Conservation (phyloP, 2,329 filamentous ascomycete genomes). For the Colletotrichum orbiculare region DNA sequence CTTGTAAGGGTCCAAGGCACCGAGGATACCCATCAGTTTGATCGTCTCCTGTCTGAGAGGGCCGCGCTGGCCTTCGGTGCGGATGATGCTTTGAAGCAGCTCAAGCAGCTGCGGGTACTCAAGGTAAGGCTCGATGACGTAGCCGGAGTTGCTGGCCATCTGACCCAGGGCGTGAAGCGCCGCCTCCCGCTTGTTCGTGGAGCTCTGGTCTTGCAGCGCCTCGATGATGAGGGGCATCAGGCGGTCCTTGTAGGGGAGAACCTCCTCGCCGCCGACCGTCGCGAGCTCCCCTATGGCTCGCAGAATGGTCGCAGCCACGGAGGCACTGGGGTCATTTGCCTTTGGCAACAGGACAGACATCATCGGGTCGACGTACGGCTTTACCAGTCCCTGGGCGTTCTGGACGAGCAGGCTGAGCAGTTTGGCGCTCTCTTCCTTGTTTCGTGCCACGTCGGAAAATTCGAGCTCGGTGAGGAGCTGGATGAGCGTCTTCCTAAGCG, state of each 20-base stretch:
- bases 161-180: slow-evolving; percentile 92
- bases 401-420: slow-evolving; percentile 92
- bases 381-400: slow-evolving; percentile 92
- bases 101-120: slow-evolving; percentile 95
- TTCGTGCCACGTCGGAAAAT: slow-evolving; percentile 92
- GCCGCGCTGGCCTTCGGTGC: slow-evolving; percentile 86
- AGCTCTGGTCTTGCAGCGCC: slow-evolving; percentile 93
- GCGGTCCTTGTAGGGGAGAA: slow-evolving; percentile 89
- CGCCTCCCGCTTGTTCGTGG: slow-evolving; percentile 88
- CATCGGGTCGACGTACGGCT: slow-evolving; percentile 97
- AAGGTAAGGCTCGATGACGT: slow-evolving; percentile 95
- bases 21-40: slow-evolving; percentile 94
- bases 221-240: slow-evolving; percentile 97
- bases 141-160: slow-evolving; percentile 94
- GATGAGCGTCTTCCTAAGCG: slow-evolving; percentile 91
- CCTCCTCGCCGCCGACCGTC: slow-evolving; percentile 92
- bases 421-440: slow-evolving; percentile 96
- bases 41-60: slow-evolving; percentile 92
- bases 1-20: slow-evolving; percentile 94
- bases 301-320: slow-evolving; percentile 93
- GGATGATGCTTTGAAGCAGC: slow-evolving; percentile 92
- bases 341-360: slow-evolving; percentile 94
- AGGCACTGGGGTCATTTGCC: slow-evolving; percentile 83
- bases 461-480: slow-evolving; percentile 97
- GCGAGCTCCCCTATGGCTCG: slow-evolving; percentile 95